These are phyloP conservation scores for Kuraishia hungarica DNA, from an alignment of 805 yeast genomes.

Conservation along the genomic window DNA sequence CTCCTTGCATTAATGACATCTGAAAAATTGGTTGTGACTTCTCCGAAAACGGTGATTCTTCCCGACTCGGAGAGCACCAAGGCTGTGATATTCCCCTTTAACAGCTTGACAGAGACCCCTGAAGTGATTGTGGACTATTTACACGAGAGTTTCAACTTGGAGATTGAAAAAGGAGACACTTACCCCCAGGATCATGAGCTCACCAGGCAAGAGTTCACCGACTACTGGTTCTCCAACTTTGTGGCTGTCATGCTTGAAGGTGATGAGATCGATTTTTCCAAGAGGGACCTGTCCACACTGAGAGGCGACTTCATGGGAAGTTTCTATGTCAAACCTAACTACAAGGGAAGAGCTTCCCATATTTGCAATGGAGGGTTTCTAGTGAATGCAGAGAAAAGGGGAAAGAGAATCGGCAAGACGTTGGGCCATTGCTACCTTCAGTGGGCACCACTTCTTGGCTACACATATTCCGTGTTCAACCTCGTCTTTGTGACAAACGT, in stretches of 20 bases:
- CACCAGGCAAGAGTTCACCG: constrained; percentile 40
- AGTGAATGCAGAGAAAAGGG: constrained; percentile 53
- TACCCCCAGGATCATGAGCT: constrained; percentile 51
- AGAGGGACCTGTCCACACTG: constrained; percentile 30
- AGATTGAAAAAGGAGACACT: constrained; percentile 66
- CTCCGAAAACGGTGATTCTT: neutral
- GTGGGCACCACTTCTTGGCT: constrained; percentile 76
- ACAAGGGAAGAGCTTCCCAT: constrained; percentile 77
- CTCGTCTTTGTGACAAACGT: constrained; percentile 75
- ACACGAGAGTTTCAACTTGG: constrained; percentile 47
- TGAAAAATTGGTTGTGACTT: neutral
- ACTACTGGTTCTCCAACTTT: constrained; percentile 62
- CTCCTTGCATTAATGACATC: neutral
- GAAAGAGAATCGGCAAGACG: constrained; percentile 52
- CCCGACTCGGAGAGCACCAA: constrained; percentile 7
- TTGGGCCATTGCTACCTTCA: constrained; percentile 58
- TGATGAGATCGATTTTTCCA: constrained; percentile 11
- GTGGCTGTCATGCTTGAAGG: constrained; percentile 53
- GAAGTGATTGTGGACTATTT: constrained; percentile 34
- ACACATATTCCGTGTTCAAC: constrained; percentile 77
- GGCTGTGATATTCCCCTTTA: constrained; percentile 43
- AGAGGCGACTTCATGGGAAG: constrained; percentile 52
- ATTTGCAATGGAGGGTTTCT: constrained; percentile 84
- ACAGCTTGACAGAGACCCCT: constrained; percentile 41
- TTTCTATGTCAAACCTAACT: constrained; percentile 81